Percentiles rank a stretch among this genome's conserved stretches.
Conservation (phyloP, 164 flowering plant species). For the Taxillus chinensis region DNA sequence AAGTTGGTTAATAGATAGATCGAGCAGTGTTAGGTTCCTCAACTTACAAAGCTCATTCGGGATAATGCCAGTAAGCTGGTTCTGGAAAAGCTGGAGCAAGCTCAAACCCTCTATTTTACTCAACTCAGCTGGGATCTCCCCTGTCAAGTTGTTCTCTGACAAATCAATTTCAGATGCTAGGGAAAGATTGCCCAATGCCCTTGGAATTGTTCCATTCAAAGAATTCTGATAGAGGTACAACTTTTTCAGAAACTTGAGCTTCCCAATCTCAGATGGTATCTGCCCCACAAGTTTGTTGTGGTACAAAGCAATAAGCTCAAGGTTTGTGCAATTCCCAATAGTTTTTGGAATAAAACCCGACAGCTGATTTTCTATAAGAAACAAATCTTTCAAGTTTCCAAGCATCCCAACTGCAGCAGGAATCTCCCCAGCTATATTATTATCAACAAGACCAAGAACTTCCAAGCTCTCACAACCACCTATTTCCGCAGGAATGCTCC, state of each 20-base stretch:
- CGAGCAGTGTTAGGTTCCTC: constrained; percentile 58
- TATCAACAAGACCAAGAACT: constrained; percentile 79
- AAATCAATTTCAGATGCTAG: constrained; percentile 67
- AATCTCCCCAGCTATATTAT: constrained; percentile 46
- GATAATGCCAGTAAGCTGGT: constrained; percentile 69
- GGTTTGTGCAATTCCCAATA: constrained; percentile 61
- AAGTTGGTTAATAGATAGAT: constrained; percentile 73
- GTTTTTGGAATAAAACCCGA: constrained; percentile 70
- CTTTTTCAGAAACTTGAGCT: constrained; percentile 36
- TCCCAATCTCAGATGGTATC: constrained; percentile 65
- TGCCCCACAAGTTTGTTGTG: constrained; percentile 54
- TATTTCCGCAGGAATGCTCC: constrained; percentile 61
- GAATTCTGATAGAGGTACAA: constrained; percentile 71
- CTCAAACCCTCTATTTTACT: constrained; percentile 43
- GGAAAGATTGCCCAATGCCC: constrained; percentile 74
- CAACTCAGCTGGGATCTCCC: constrained; percentile 73
- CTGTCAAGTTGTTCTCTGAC: constrained; percentile 66
- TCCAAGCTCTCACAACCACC: constrained; percentile 48
- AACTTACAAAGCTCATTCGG: constrained; percentile 60
- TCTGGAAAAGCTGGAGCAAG: constrained; percentile 68
- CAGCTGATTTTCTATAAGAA: constrained; percentile 61
- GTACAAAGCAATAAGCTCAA: constrained; percentile 63
- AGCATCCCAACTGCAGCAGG: constrained; percentile 79
- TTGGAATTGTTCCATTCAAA: constrained; percentile 79
- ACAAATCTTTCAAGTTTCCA: constrained; percentile 35